These are phyloP conservation scores for Debaryomyces nepalensis DNA, from an alignment of 1,139 yeast species.

Conservation along the genomic window DNA sequence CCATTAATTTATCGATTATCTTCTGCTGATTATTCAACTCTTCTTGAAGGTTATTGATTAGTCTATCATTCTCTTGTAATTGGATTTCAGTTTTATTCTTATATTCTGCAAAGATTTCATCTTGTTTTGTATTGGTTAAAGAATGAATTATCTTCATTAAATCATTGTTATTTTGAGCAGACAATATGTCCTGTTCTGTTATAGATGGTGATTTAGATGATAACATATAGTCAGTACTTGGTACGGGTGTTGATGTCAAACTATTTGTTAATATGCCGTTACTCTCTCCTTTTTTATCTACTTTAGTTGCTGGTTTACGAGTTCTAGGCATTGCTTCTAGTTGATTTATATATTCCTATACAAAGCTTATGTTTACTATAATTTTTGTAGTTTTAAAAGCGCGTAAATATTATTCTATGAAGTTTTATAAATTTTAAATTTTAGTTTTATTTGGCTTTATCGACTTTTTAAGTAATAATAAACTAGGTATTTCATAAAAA, in stretches of 20 bases:
- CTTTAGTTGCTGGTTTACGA: conserved; percentile 14
- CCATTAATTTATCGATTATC: conserved; percentile 29
- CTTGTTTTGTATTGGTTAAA: conserved; percentile 41
- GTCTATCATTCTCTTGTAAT: conserved; percentile 32
- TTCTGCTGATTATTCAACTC: conserved; percentile 34
- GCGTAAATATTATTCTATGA: neutral
- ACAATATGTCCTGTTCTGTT: conserved; percentile 40
- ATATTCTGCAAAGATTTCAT: conserved; percentile 37
- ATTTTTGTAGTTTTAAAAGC: conserved; percentile 3
- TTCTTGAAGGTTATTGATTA: conserved; percentile 31
- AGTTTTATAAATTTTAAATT: too few relatives aligned
- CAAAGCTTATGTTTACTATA: conserved; percentile 1
- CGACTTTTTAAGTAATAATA: neutral
- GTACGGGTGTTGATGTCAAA: conserved; percentile 6
- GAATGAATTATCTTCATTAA: conserved; percentile 38
- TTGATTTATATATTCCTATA: neutral
- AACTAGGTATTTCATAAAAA: too few relatives aligned
- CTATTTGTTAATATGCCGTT: neutral
- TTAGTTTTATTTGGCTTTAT: too few relatives aligned
- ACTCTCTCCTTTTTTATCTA: conserved; percentile 6
- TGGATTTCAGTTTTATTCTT: conserved; percentile 33
- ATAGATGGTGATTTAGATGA: conserved; percentile 17
- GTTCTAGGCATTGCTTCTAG: conserved; percentile 17
- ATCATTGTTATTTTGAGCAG: conserved; percentile 31
- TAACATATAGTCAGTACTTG: neutral